Conservation (phyloP, 2,329 filamentous ascomycete genomes). For the Colletotrichum trifolii region DNA sequence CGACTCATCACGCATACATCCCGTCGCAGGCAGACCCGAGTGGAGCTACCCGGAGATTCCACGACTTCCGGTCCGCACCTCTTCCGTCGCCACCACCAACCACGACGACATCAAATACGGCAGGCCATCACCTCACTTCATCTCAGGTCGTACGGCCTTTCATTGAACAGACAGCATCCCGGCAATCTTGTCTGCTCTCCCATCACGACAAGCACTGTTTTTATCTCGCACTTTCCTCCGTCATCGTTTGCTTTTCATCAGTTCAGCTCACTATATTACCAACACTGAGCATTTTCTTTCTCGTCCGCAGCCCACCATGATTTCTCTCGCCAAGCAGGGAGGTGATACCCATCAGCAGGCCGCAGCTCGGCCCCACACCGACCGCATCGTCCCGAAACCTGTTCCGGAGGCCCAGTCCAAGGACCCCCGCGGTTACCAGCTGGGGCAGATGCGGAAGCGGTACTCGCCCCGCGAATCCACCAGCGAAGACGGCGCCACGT, state of each 20-base stretch:
- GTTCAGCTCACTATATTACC: slow-evolving; percentile 37
- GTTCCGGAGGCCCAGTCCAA: slow-evolving; percentile 71
- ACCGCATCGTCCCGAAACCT: slow-evolving; percentile 71
- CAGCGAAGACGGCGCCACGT: slow-evolving; percentile 60
- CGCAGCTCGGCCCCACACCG: slow-evolving; percentile 54
- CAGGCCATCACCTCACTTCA: neutral
- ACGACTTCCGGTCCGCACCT: slow-evolving; percentile 13
- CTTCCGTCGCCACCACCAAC: slow-evolving; percentile 18
- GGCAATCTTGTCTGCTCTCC: slow-evolving; percentile 12
- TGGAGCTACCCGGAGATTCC: slow-evolving; percentile 25
- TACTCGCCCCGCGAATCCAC: slow-evolving; percentile 64
- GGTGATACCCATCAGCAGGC: slow-evolving; percentile 56
- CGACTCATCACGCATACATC: slow-evolving; percentile 23
- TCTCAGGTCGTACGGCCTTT: neutral
- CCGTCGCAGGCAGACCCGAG: neutral
- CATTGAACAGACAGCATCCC: slow-evolving; percentile 7
- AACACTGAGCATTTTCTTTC: slow-evolving; percentile 26
- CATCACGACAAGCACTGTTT: slow-evolving; percentile 23
- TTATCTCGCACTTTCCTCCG: slow-evolving; percentile 10
- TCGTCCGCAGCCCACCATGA: slow-evolving; percentile 46
- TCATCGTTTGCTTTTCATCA: slow-evolving; percentile 24
- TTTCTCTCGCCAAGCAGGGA: slow-evolving; percentile 48
- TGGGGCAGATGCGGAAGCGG: slow-evolving; percentile 77
- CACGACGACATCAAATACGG: slow-evolving; percentile 18
- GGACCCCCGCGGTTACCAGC: slow-evolving; percentile 79